Percentiles rank a stretch among this genome's conserved stretches.
Evolutionary conservation across 495 filamentous ascomycete genomes (phyloP).

Genomic region (Collariella sp.): DNA sequence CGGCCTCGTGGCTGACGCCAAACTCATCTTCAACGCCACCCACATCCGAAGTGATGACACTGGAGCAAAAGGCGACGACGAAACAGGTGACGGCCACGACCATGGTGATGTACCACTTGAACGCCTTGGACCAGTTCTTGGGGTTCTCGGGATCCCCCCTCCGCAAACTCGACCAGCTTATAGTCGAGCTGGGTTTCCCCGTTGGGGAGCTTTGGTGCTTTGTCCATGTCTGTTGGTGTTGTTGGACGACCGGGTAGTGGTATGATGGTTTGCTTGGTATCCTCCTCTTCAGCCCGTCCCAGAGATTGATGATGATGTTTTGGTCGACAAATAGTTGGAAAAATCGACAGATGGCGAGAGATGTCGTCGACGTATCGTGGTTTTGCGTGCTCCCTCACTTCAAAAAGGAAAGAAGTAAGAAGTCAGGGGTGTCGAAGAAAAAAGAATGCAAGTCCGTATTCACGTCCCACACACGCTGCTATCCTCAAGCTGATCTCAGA

Average conservation of each 20-base stretch:
- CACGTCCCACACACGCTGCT: not conserved
- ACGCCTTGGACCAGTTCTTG: conserved; percentile 57
- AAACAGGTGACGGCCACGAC: conserved; percentile 56
- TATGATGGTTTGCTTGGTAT: not conserved
- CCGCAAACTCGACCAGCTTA: conserved; percentile 64
- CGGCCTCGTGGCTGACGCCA: conserved; percentile 55
- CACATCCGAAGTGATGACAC: conserved; percentile 62
- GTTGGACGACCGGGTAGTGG: not conserved
- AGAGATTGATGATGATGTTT: too few relatives aligned
- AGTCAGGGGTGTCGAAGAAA: not conserved
- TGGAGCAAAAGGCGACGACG: conserved; percentile 54
- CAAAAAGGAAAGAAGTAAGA: not conserved
- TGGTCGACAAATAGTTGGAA: too few relatives aligned
- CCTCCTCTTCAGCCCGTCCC: not conserved
- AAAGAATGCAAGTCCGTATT: not conserved
- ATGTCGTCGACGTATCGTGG: not conserved
- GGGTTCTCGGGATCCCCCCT: conserved; percentile 59
- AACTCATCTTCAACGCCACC: conserved; percentile 52
- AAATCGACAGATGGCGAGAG: too few relatives aligned
- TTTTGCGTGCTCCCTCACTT: not conserved
- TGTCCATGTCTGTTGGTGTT: conserved; percentile 4
- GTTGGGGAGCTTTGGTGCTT: conserved; percentile 7
- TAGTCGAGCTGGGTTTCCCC: conserved; percentile 31
- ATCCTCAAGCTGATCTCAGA: not conserved
- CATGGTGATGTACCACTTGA: conserved; percentile 63